phyloP scores from a whole-genome alignment of 768 basidiomycete genomes.

The Ramaria sp. region DNA sequence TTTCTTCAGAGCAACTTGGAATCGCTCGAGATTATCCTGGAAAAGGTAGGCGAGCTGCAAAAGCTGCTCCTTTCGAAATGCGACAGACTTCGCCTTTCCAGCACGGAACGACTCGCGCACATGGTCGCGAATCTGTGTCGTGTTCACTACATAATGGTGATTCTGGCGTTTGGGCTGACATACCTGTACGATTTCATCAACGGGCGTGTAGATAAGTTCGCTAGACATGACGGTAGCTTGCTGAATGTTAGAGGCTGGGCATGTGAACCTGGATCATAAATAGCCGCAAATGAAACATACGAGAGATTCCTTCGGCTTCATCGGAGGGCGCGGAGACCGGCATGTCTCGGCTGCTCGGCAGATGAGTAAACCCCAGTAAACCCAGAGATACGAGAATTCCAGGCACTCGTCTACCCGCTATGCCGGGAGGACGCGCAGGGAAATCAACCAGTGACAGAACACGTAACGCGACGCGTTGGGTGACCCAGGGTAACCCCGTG shows the following conservation, averaged over 20 bases:
- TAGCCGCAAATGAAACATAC: neutral
- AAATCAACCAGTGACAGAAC: no score
- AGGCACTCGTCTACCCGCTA: no score
- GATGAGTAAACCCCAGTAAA: no score
- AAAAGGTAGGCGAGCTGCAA: constrained; percentile 14
- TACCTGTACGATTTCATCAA: constrained; percentile 45
- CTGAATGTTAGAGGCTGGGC: no score
- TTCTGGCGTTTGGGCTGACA: neutral
- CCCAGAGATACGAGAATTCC: no score
- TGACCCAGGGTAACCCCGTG: no score
- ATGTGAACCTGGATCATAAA: no score
- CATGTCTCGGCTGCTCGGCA: no score
- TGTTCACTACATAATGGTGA: neutral
- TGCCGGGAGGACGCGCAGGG: no score
- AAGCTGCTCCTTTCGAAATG: constrained; percentile 17
- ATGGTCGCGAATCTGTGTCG: neutral
- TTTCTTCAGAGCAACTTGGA: constrained; percentile 10
- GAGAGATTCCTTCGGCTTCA: no score
- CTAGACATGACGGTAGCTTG: constrained; percentile 7
- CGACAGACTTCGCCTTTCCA: constrained; percentile 4
- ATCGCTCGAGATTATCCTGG: constrained; percentile 14
- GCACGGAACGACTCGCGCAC: constrained; percentile 1
- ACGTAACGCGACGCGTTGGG: no score
- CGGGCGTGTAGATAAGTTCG: constrained; percentile 33
- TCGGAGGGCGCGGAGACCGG: no score